phyloP scores from a whole-genome alignment of 495 filamentous ascomycete genomes.

The Thermochaetoides thermophila region DNA sequence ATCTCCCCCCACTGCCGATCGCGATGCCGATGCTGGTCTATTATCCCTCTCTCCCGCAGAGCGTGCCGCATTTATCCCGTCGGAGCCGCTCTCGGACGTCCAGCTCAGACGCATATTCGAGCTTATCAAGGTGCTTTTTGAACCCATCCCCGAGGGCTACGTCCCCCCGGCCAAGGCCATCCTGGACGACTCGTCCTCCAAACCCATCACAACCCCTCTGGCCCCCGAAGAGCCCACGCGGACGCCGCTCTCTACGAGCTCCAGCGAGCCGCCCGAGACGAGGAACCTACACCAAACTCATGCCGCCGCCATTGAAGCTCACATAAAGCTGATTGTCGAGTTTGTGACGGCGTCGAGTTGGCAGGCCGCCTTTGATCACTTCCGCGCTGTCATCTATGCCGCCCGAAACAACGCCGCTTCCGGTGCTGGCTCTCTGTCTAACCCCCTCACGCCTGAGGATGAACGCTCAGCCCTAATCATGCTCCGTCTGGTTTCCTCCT shows the following conservation, averaged over 20 bases:
- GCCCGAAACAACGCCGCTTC: slow-evolving; percentile 29
- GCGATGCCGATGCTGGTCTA: slow-evolving; percentile 3
- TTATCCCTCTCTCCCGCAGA: slow-evolving; percentile 13
- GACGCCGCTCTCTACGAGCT: slow-evolving; percentile 22
- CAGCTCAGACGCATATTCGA: slow-evolving; percentile 29
- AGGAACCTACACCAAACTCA: slow-evolving; percentile 15
- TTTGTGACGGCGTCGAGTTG: slow-evolving; percentile 48
- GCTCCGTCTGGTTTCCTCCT: slow-evolving; percentile 38
- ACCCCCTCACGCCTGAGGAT: slow-evolving; percentile 31
- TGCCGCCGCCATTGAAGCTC: slow-evolving; percentile 28
- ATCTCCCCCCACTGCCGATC: slow-evolving; percentile 1
- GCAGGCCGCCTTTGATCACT: slow-evolving; percentile 38
- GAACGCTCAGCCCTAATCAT: slow-evolving; percentile 35
- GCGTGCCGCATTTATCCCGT: slow-evolving; percentile 12
- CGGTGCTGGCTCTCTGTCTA: slow-evolving; percentile 22
- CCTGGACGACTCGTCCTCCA: slow-evolving; percentile 26
- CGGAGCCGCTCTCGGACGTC: slow-evolving; percentile 22
- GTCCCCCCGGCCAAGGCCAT: slow-evolving; percentile 30
- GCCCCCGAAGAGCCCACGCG: slow-evolving; percentile 19
- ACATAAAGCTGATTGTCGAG: slow-evolving; percentile 38
- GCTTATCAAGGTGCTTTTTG: slow-evolving; percentile 27
- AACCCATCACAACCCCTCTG: slow-evolving; percentile 16
- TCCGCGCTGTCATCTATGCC: slow-evolving; percentile 32
- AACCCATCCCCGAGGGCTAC: slow-evolving; percentile 34
- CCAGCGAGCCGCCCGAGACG: slow-evolving; percentile 28